Percentiles rank a stretch among this genome's conserved stretches.
These are phyloP conservation scores for Citrus sp. DNA, from an alignment of 345 rosid species.

Conservation along the genomic window DNA sequence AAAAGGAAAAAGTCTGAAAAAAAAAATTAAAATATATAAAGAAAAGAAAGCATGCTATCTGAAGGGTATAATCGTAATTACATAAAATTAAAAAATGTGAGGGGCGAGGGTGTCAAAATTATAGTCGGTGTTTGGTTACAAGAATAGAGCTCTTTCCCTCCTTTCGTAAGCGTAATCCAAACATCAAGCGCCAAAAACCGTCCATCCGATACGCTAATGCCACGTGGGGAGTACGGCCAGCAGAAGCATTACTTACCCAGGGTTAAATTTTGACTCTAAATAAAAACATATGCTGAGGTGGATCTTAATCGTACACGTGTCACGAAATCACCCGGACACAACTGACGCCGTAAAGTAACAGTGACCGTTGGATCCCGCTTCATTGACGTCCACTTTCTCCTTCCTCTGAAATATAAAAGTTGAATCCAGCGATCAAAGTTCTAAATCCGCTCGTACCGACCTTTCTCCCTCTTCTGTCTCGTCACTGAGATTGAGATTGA, in stretches of 20 bases:
- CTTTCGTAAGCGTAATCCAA: no score
- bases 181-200: not conserved
- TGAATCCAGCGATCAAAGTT: no score
- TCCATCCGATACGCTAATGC: not conserved
- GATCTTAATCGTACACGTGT: not conserved
- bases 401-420: not conserved
- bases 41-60: no score
- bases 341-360: not conserved
- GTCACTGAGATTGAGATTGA: no score
- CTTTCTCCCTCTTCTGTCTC: not conserved
- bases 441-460: not conserved
- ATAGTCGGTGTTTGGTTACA: not conserved
- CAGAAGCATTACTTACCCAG: not conserved
- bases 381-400: not conserved
- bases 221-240: not conserved
- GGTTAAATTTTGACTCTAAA: not conserved
- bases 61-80: no score
- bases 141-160: not conserved
- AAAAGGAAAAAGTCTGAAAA: no score
- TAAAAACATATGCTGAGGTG: not conserved
- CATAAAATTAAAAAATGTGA: no score
- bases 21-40: no score
- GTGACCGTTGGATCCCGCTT: not conserved
- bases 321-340: not conserved
- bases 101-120: no score